phyloP scores from a whole-genome alignment of 75 land plant species.

The Pinus tabuliformis region DNA sequence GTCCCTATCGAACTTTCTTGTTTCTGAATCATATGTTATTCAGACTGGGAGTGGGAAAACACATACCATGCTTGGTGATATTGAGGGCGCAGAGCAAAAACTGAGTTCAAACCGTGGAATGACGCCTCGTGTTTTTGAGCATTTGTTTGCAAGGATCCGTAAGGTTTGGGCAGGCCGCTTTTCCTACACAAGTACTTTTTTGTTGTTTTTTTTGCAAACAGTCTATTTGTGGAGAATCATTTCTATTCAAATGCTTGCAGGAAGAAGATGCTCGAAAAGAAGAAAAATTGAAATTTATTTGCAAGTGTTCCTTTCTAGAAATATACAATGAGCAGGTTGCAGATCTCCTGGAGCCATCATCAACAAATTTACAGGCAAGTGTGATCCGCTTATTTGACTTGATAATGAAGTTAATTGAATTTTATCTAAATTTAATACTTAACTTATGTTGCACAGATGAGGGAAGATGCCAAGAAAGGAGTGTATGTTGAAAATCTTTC shows the following conservation, averaged over 20 bases:
- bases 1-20: conserved; percentile 1
- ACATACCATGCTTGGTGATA: conserved; percentile 97
- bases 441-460: conserved; percentile 39
- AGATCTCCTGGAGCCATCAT: conserved; percentile 88
- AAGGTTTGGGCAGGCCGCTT: conserved; percentile 35
- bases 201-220: neutral
- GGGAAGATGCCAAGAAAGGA: conserved; percentile 92
- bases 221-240: neutral
- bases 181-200: no score
- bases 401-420: neutral
- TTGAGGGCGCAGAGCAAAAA: conserved; percentile 71
- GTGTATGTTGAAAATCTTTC: conserved; percentile 89
- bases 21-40: conserved; percentile 14
- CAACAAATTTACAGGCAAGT: conserved; percentile 80
- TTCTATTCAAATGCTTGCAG: conserved; percentile 34
- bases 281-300: conserved; percentile 66
- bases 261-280: conserved; percentile 70
- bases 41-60: conserved; percentile 99
- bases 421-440: neutral
- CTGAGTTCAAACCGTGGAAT: conserved; percentile 86
- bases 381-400: neutral
- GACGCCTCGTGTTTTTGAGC: conserved; percentile 97
- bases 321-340: conserved; percentile 98
- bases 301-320: conserved; percentile 93
- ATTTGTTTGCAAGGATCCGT: conserved; percentile 79